phyloP scores from a whole-genome alignment of 2,329 filamentous ascomycete genomes.

The Cercospora brassicicola region DNA sequence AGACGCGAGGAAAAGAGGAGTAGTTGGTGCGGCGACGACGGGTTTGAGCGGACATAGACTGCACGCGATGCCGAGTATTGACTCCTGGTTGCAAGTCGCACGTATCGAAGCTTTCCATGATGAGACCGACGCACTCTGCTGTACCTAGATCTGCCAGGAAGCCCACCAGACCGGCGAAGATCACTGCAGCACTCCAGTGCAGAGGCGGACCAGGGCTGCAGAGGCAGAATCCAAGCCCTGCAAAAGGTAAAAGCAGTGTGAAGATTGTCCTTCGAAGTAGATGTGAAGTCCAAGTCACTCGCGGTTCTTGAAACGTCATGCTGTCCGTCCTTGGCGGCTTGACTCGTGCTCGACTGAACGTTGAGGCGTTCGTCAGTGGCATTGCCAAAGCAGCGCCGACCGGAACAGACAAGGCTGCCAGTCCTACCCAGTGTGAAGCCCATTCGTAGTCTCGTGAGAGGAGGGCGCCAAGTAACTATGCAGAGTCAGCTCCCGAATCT shows the following conservation, averaged over 20 bases:
- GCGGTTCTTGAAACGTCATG: conserved; percentile 62
- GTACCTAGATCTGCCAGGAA: conserved; percentile 72
- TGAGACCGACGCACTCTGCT: conserved; percentile 71
- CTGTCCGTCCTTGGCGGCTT: conserved; percentile 62
- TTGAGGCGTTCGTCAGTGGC: conserved; percentile 70
- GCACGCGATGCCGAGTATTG: conserved; percentile 53
- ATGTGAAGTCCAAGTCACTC: conserved; percentile 70
- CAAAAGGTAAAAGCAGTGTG: conserved; percentile 65
- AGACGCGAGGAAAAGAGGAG: conserved; percentile 72
- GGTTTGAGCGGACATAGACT: conserved; percentile 46
- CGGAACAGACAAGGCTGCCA: conserved; percentile 65
- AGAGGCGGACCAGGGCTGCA: conserved; percentile 63
- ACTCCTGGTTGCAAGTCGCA: conserved; percentile 74
- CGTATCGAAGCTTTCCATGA: conserved; percentile 82
- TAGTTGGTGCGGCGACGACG: conserved; percentile 63
- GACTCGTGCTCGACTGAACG: conserved; percentile 65
- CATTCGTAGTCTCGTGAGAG: conserved; percentile 67
- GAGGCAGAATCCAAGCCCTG: conserved; percentile 66
- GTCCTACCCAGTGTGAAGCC: conserved; percentile 64
- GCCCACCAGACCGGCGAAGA: conserved; percentile 66
- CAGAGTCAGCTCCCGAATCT: conserved; percentile 15
- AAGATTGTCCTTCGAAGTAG: conserved; percentile 68
- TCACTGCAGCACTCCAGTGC: conserved; percentile 62
- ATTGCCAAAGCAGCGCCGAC: conserved; percentile 69
- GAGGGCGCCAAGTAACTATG: conserved; percentile 65